Evolutionary conservation across 164 flowering plant genomes (phyloP).

Genomic region (Macadamia integrifolia): DNA sequence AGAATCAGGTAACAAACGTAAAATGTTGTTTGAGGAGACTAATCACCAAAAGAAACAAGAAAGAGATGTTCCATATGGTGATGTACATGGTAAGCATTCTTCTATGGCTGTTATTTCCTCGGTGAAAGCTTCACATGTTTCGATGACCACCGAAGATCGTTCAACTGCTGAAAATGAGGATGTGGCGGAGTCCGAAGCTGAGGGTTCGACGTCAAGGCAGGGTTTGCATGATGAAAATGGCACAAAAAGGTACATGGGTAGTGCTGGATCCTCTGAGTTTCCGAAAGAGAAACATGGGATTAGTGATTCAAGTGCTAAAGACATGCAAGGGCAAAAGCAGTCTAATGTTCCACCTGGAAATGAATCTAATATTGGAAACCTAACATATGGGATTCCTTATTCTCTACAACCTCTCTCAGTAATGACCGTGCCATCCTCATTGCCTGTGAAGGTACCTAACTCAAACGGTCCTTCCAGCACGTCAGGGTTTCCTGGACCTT

Average conservation of each 20-base stretch:
- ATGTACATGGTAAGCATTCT: slow-evolving; percentile 32
- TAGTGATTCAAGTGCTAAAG: slow-evolving; percentile 28
- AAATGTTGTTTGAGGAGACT: slow-evolving; percentile 47
- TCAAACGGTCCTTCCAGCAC: slow-evolving; percentile 24
- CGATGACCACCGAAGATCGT: slow-evolving; percentile 74
- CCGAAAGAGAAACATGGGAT: slow-evolving; percentile 38
- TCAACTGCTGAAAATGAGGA: slow-evolving; percentile 88
- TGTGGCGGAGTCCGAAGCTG: slow-evolving; percentile 86
- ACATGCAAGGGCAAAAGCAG: slow-evolving; percentile 38
- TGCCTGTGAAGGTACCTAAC: slow-evolving; percentile 37
- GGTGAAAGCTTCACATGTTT: slow-evolving; percentile 46
- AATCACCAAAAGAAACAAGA: slow-evolving; percentile 55
- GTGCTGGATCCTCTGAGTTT: slow-evolving; percentile 32
- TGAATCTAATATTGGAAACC: slow-evolving; percentile 35
- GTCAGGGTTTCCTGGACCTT: slow-evolving; percentile 34
- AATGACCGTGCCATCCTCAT: slow-evolving; percentile 33
- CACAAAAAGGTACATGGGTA: slow-evolving; percentile 28
- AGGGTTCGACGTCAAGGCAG: slow-evolving; percentile 57
- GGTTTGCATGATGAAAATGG: slow-evolving; percentile 41
- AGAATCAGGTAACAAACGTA: slow-evolving; percentile 50
- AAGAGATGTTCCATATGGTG: slow-evolving; percentile 37
- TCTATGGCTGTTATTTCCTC: slow-evolving; percentile 1
- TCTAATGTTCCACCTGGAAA: slow-evolving; percentile 30
- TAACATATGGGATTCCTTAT: slow-evolving; percentile 35
- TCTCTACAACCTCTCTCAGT: slow-evolving; percentile 34